Conservation (phyloP, 176 grass and related monocot genomes). For the sorghum (Sorghum bicolor) region DNA sequence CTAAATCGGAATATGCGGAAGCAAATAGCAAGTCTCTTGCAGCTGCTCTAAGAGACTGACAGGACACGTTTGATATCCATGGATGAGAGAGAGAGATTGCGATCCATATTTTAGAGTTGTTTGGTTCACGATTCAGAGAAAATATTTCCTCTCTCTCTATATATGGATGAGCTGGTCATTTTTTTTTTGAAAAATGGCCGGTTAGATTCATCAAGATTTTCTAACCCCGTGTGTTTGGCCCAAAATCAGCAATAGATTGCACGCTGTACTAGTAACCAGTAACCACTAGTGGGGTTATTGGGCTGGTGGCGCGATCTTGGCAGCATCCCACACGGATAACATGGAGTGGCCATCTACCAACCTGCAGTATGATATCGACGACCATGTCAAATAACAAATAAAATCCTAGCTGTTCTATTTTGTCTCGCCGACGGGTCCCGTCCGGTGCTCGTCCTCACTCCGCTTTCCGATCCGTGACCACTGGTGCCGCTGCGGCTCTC, state of each 20-base stretch:
- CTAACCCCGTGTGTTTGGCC: constrained; percentile 13
- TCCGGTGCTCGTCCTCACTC: background rate
- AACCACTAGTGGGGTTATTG: background rate
- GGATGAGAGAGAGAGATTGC: no score
- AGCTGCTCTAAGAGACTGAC: no score
- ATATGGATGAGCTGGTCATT: background rate
- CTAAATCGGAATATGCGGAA: no score
- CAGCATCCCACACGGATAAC: constrained; percentile 27
- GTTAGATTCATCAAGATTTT: background rate
- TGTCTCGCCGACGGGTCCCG: constrained; percentile 7
- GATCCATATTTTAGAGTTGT: background rate
- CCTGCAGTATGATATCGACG: constrained; percentile 29
- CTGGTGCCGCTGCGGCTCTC: background rate
- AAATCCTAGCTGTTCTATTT: constrained; percentile 40
- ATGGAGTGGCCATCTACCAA: constrained; percentile 29
- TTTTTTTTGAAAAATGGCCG: background rate
- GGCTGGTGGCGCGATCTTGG: constrained; percentile 28
- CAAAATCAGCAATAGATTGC: constrained; percentile 16
- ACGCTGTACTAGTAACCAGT: background rate
- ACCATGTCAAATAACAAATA: constrained; percentile 21
- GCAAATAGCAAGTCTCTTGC: no score
- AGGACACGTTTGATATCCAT: no score
- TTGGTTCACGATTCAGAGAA: background rate
- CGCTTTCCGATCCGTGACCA: constrained; percentile 27
- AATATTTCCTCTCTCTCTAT: background rate